phyloP scores from a whole-genome alignment of 139 green algal genomes.

The Diplosphaera chodatii region DNA sequence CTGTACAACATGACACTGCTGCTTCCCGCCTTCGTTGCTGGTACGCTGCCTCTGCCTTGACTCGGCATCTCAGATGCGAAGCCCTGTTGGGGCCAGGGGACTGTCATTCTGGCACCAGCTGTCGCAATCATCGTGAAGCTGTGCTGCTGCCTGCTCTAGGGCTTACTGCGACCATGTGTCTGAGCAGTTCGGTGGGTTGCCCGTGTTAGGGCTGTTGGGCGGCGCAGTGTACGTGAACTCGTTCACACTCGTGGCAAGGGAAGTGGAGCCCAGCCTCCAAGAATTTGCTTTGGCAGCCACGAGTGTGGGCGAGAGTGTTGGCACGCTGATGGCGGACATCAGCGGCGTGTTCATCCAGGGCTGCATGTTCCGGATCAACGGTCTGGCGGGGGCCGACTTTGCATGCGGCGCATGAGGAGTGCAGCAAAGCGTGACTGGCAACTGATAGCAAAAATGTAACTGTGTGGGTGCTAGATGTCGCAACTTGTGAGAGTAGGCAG shows the following conservation, averaged over 20 bases:
- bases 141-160: no score
- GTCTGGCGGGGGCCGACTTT: not conserved
- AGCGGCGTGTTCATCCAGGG: conserved; percentile 49
- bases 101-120: no score
- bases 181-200: no score
- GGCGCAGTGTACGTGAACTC: conserved; percentile 61
- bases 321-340: conserved; percentile 46
- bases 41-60: not conserved
- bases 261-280: conserved; percentile 24
- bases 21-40: not conserved
- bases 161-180: no score
- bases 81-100: no score
- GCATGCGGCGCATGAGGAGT: not conserved
- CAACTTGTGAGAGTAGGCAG: no score
- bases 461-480: no score
- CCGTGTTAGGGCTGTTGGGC: conserved; percentile 54
- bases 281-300: conserved; percentile 55
- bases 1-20: conserved; percentile 45
- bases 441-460: no score
- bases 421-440: no score
- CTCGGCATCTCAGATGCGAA: no score
- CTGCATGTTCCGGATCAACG: not conserved
- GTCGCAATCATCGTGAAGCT: no score
- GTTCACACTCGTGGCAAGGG: conserved; percentile 43
- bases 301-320: conserved; percentile 46